Evolutionary conservation across 2,329 filamentous ascomycete species (phyloP), one percentile per base, ranked within the genome.

Genomic region (Fusarium anthophilum): DNA sequence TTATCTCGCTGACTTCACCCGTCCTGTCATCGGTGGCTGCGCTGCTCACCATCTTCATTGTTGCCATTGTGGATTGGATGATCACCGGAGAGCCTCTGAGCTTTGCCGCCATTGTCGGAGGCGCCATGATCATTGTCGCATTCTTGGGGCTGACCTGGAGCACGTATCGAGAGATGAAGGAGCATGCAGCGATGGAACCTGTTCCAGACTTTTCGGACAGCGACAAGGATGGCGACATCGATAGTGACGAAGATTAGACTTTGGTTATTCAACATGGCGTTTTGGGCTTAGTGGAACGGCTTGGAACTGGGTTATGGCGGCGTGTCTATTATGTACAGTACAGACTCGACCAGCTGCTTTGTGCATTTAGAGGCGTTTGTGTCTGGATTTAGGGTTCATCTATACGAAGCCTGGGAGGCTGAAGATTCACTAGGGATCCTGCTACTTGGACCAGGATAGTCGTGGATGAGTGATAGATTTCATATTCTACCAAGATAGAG

Each of bases 41-140:
- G 6, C 89, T 99, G 37, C 87, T 99, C 53, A 99, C 96, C 28
- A 99, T 99, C 75, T 98, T 99, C 87, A 90, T 98, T 69, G 96
- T 99, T 12, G 96, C 96, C 2, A 86, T 98, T 37, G 94, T 94
- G 63, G 96, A 99, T 83, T 97, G 96, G 91, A 81, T 95, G 64
- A 86, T 95, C 48, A 97, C 94, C 1, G 94, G 96, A 56, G 88
- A 92, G 76, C 90, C 93, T 0, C 86, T 98, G 26, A 93, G 91
- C 58, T 84, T 87, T 8, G 93, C 95, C 0, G 93, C 96, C 8
- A 87, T 98, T 18, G 79, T 90, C 1, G 96, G 96, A n/a, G 96
- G 96, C 2, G 79, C 93, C 35, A 86, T 98, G 77, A 99, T 99
- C 78, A 93, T 98, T 66, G 87, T 90, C 4, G 96, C 96, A 0